Base-by-base conservation (phyloP, 2,329 filamentous ascomycete genomes). In the Phialophora verrucosa region DNA sequence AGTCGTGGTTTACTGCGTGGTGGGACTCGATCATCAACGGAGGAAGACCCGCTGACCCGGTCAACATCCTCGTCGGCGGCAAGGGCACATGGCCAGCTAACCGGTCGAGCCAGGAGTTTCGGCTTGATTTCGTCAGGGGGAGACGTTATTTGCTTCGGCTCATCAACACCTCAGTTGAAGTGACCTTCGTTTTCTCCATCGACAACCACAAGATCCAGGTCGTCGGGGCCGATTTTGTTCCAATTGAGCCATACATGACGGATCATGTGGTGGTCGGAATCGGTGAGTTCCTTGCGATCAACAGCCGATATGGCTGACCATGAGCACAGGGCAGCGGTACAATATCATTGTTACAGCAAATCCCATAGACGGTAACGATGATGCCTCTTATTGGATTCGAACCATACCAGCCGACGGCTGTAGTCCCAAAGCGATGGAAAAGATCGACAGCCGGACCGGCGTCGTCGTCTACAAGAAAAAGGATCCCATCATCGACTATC, bases 121-220 rank as follows among this genome's bases (percentile, higher is more conserved):
- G 49, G 4, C 49, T 51, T 5, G 25, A 51, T 29, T 51, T 51
- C 14, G 49, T 51, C 20, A 51, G 25, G 49, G 49, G 49, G 3
- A 51, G 11, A 17, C 49, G 49, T 4, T 61, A 61, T 44, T 49
- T 61, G n/a, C 27, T 61, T 42, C 44, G 59, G 20, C 59, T 61
- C 29, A 61, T 61, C 49, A 61, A 61, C 14, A 44, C 47, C 12
- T 42, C 59, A 3, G 59, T 44, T 6, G 59, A 61, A 35, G 53
- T 47, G 49, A 53, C 59, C 4, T 61, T 61, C 14, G 59, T 61
- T 17, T 61, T 61, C 32, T 61, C 59, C 7, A 61, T 61, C 27
- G 59, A 61, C 59, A 51, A 61, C 31, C 59, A 61, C 32, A 61
- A 61, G 49, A 49, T 61, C n/a, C 47, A 44, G 59, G 59, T 61